phyloP scores from a whole-genome alignment of 306 rosid genomes.

The Lathyrus sativus region DNA sequence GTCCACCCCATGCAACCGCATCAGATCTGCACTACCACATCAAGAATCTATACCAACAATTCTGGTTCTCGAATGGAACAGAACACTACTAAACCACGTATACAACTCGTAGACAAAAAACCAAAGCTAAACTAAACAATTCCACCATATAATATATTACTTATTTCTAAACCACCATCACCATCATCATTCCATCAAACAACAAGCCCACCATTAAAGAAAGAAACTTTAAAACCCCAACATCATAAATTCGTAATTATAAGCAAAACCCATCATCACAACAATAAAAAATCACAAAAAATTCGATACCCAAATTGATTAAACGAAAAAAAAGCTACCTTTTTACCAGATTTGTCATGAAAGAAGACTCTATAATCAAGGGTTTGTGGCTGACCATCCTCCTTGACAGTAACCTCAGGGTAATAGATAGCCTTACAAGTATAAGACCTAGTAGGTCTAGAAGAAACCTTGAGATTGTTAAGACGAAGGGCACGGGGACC shows the following conservation, averaged over 20 bases:
- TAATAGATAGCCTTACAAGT: slow-evolving; percentile 75
- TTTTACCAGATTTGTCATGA: slow-evolving; percentile 67
- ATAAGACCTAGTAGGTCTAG: slow-evolving; percentile 45
- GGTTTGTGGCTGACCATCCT: slow-evolving; percentile 78
- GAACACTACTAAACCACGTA: slow-evolving; percentile 4
- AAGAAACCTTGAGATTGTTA: slow-evolving; percentile 38
- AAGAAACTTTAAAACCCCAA: slow-evolving; percentile 32
- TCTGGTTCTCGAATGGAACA: too few relatives aligned
- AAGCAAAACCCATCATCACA: slow-evolving; percentile 9
- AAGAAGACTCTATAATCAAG: slow-evolving; percentile 83
- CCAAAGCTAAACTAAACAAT: slow-evolving; percentile 4
- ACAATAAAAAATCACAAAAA: neutral
- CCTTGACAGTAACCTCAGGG: slow-evolving; percentile 66
- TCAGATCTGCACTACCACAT: too few relatives aligned
- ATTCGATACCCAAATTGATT: neutral
- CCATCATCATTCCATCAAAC: slow-evolving; percentile 5
- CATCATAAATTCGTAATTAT: slow-evolving; percentile 1
- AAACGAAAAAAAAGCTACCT: slow-evolving; percentile 44
- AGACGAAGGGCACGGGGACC: slow-evolving; percentile 29
- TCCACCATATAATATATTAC: neutral
- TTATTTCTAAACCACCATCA: slow-evolving; percentile 6
- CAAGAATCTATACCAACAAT: too few relatives aligned
- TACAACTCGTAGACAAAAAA: neutral
- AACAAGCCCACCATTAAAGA: slow-evolving; percentile 25
- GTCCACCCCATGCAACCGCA: too few relatives aligned